These are phyloP conservation scores for Schwanniomyces sp. DNA, from an alignment of 805 yeast genomes.

Conservation along the genomic window DNA sequence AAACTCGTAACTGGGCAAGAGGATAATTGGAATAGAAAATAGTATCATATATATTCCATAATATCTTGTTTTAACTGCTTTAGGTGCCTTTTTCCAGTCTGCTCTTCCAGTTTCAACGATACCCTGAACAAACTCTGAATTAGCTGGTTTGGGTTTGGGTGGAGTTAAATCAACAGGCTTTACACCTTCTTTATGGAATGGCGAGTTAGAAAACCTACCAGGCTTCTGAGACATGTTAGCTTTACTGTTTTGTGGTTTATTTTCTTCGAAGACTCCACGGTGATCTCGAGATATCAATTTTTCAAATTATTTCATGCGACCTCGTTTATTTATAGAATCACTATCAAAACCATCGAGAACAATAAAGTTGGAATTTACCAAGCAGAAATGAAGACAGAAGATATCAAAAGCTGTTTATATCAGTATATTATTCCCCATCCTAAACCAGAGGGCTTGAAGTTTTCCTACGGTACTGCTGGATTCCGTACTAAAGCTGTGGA, in stretches of 20 bases:
- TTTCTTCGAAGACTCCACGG: not conserved
- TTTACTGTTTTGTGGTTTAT: not conserved
- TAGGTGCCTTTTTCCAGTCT: constrained; percentile 45
- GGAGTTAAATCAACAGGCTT: constrained; percentile 4
- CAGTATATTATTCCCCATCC: constrained; percentile 28
- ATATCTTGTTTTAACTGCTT: constrained; percentile 34
- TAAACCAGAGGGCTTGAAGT: constrained; percentile 42
- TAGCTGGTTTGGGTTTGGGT: constrained; percentile 16
- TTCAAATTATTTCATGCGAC: not conserved
- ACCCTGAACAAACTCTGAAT: constrained; percentile 34
- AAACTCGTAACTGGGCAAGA: constrained; percentile 34
- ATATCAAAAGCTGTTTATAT: constrained; percentile 1
- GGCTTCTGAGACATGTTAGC: constrained; percentile 4
- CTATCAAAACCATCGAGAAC: not conserved
- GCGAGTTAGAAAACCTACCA: constrained; percentile 25
- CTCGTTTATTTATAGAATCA: not conserved
- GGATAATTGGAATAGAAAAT: constrained; percentile 36
- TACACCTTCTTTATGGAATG: constrained; percentile 29
- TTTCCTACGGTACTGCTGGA: constrained; percentile 95
- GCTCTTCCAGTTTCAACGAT: constrained; percentile 40
- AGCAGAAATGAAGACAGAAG: not conserved
- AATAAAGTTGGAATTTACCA: not conserved
- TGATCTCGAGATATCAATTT: not conserved
- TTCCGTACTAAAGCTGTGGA: constrained; percentile 73
- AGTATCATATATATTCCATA: constrained; percentile 38